A percentile compares a stretch with the other conserved stretches of the same genome.
These are phyloP conservation scores for Pisolithus microcarpus DNA, from an alignment of 768 basidiomycete genomes.

Conservation along the genomic window DNA sequence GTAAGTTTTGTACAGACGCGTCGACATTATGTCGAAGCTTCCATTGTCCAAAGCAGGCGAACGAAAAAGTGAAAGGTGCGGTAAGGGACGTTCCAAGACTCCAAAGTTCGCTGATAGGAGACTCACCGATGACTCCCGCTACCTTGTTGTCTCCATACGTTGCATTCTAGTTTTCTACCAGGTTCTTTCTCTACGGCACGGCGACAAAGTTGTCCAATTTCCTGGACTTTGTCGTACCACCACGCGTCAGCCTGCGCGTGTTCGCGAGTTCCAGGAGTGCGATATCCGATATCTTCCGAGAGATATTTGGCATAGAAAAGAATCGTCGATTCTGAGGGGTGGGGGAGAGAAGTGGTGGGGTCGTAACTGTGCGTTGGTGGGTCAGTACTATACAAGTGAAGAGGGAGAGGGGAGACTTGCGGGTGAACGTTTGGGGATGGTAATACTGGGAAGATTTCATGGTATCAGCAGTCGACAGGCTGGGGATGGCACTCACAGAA, in stretches of 20 bases:
- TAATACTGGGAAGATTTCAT: slow-evolving; percentile 35
- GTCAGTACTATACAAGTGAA: not conserved
- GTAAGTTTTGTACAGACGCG: slow-evolving; percentile 80
- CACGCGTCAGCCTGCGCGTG: slow-evolving; percentile 81
- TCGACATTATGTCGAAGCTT: slow-evolving; percentile 90
- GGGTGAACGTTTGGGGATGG: slow-evolving; percentile 48
- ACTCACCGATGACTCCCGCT: slow-evolving; percentile 81
- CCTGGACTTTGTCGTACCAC: slow-evolving; percentile 63
- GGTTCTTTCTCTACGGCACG: slow-evolving; percentile 34
- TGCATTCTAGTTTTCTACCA: slow-evolving; percentile 69
- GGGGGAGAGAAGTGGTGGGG: slow-evolving; percentile 51
- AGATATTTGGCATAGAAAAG: slow-evolving; percentile 57
- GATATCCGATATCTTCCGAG: slow-evolving; percentile 83
- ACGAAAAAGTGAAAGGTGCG: no score
- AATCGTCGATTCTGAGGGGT: slow-evolving; percentile 66
- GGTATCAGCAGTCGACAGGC: not conserved
- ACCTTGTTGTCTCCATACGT: slow-evolving; percentile 86
- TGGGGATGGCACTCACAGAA: slow-evolving; percentile 31
- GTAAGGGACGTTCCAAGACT: no score
- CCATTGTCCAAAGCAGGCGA: not conserved
- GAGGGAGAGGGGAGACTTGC: slow-evolving; percentile 29
- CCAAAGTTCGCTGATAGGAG: not conserved
- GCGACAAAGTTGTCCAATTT: slow-evolving; percentile 58
- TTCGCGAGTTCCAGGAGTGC: slow-evolving; percentile 87
- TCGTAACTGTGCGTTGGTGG: slow-evolving; percentile 28